phyloP scores from a whole-genome alignment of 2,329 filamentous ascomycete species.

The Phialophora macrospora region DNA sequence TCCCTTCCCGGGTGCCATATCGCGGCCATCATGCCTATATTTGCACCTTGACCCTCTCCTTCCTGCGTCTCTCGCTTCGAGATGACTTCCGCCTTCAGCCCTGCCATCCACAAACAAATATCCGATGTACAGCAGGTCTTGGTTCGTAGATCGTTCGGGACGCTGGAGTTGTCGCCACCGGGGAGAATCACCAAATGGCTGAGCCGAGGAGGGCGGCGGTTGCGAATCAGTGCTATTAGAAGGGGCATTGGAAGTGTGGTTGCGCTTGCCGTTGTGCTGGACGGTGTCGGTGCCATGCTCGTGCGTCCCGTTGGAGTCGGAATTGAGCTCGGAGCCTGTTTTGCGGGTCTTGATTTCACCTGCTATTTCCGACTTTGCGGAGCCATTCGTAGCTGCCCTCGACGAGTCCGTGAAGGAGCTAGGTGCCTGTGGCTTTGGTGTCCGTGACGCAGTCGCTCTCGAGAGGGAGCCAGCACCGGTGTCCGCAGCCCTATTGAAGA shows the following conservation, averaged over 20 bases:
- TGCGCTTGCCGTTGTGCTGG: too few relatives aligned
- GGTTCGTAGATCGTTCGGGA: not conserved
- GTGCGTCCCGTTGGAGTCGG: not conserved
- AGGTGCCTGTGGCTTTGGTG: not conserved
- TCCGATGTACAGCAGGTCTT: conserved; percentile 9
- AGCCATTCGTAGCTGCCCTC: not conserved
- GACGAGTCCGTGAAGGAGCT: not conserved
- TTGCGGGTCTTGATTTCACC: not conserved
- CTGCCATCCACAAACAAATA: not conserved
- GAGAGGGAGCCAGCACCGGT: not conserved
- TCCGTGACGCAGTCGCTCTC: not conserved
- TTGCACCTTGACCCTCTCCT: not conserved
- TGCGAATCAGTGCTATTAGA: not conserved
- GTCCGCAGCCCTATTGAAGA: not conserved
- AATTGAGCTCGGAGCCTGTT: not conserved
- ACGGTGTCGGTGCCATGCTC: too few relatives aligned
- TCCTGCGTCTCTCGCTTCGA: not conserved
- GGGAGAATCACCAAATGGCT: not conserved
- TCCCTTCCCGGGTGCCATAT: not conserved
- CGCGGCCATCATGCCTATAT: not conserved
- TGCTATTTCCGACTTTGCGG: not conserved
- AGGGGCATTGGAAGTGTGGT: too few relatives aligned
- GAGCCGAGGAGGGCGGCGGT: not conserved
- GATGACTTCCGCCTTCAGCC: not conserved
- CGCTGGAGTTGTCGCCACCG: not conserved